phyloP scores from a whole-genome alignment of 805 yeast genomes.

The Hanseniaspora mollemarum region DNA sequence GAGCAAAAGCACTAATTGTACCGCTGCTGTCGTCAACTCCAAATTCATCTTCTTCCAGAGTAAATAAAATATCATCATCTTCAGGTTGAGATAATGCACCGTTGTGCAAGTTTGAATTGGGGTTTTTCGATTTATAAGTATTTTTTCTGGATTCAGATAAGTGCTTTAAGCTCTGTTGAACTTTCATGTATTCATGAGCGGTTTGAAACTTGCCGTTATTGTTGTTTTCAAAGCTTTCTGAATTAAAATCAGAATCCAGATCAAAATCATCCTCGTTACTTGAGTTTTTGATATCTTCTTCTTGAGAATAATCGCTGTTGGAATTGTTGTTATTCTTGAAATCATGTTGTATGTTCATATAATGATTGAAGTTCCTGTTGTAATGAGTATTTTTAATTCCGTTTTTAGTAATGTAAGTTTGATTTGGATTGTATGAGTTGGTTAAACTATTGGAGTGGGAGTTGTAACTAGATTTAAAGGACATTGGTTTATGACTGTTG shows the following conservation, averaged over 20 bases:
- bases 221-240: constrained; percentile 8
- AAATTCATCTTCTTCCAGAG: constrained; percentile 29
- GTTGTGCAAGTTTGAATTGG: not conserved
- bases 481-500: not conserved
- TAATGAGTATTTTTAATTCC: constrained; percentile 20
- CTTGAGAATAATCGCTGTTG: not conserved
- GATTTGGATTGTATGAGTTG: constrained; percentile 8
- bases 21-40: constrained; percentile 23
- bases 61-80: constrained; percentile 27
- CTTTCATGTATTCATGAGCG: constrained; percentile 10
- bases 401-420: not conserved
- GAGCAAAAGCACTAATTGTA: constrained; percentile 19
- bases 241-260: not conserved
- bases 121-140: not conserved
- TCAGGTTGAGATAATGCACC: not conserved
- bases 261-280: not conserved
- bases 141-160: not conserved
- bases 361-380: constrained; percentile 15
- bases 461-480: not conserved
- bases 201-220: constrained; percentile 20
- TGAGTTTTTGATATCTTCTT: not conserved
- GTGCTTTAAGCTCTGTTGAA: constrained; percentile 1
- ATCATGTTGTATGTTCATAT: constrained; percentile 5
- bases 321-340: not conserved
- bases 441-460: not conserved